Evolutionary conservation across 768 basidiomycete genomes (phyloP).

Genomic region (Rhodotorula sphaerocarpa): DNA sequence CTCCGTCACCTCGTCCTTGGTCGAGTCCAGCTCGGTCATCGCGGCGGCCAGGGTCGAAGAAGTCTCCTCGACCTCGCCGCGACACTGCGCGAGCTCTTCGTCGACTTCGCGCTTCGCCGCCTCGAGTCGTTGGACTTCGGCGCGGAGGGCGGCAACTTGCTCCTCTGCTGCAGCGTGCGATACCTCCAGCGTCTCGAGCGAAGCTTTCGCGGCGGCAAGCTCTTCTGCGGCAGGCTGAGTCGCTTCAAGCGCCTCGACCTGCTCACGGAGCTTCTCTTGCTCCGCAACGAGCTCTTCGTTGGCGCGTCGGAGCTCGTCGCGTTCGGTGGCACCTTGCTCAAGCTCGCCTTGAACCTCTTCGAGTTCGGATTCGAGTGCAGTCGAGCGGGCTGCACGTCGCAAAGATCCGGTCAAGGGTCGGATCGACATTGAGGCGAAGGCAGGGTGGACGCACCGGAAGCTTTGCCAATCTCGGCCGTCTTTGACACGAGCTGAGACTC

Average conservation of each 20-base stretch:
- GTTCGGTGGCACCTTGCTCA: not conserved
- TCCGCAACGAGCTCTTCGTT: conserved; percentile 15
- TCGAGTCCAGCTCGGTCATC: conserved; percentile 24
- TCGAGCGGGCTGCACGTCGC: not conserved
- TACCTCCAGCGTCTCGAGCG: conserved; percentile 16
- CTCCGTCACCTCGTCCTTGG: conserved; percentile 17
- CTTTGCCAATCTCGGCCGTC: conserved; percentile 7
- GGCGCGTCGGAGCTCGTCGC: conserved; percentile 10
- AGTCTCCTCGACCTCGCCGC: conserved; percentile 28
- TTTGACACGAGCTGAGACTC: conserved; percentile 2
- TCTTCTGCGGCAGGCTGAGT: conserved; percentile 18
- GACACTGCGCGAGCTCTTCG: conserved; percentile 18
- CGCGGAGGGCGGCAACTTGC: conserved; percentile 12
- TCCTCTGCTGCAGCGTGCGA: not conserved
- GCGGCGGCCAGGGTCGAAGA: conserved; percentile 13
- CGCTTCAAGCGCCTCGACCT: no score
- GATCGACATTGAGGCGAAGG: no score
- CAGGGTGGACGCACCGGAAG: conserved; percentile 20
- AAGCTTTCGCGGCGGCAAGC: conserved; percentile 14
- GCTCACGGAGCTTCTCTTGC: conserved; percentile 21
- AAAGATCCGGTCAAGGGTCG: not conserved
- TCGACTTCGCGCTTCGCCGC: conserved; percentile 7
- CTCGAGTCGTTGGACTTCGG: conserved; percentile 13
- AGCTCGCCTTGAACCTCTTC: conserved; percentile 23
- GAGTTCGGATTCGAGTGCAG: conserved; percentile 14